phyloP scores from a whole-genome alignment of 2,329 filamentous ascomycete genomes.

The Tolypocladium endophyticum region DNA sequence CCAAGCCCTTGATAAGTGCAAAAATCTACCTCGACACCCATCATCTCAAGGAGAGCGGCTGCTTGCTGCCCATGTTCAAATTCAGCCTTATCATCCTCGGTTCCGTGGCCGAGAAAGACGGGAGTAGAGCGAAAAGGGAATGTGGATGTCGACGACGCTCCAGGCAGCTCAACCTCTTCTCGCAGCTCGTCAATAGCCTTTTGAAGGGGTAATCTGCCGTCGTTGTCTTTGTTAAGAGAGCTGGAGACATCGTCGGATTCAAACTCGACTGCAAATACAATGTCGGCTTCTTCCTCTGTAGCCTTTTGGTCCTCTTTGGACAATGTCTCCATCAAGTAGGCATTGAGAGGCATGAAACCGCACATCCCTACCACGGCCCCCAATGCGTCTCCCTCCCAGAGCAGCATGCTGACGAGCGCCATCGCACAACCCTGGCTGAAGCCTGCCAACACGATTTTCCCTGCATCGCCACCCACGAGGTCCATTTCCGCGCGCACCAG shows the following conservation, averaged over 20 bases:
- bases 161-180: constrained; percentile 15
- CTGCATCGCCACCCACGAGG: constrained; percentile 19
- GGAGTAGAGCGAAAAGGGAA: constrained; percentile 19
- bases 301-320: not conserved
- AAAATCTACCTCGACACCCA: constrained; percentile 25
- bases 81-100: constrained; percentile 29
- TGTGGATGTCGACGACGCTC: not conserved
- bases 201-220: constrained; percentile 6
- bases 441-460: constrained; percentile 35
- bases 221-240: not conserved
- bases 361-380: constrained; percentile 32
- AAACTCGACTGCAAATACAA: constrained; percentile 9
- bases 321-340: constrained; percentile 13
- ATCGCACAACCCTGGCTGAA: constrained; percentile 45
- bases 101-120: constrained; percentile 35
- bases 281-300: constrained; percentile 4
- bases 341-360: constrained; percentile 32
- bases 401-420: constrained; percentile 27
- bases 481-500: constrained; percentile 25
- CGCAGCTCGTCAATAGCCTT: constrained; percentile 14
- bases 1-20: constrained; percentile 28
- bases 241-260: not conserved
- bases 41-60: constrained; percentile 17
- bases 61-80: constrained; percentile 23
- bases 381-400: constrained; percentile 29